phyloP scores from a whole-genome alignment of 768 basidiomycete species.

The Boletellus ananas region DNA sequence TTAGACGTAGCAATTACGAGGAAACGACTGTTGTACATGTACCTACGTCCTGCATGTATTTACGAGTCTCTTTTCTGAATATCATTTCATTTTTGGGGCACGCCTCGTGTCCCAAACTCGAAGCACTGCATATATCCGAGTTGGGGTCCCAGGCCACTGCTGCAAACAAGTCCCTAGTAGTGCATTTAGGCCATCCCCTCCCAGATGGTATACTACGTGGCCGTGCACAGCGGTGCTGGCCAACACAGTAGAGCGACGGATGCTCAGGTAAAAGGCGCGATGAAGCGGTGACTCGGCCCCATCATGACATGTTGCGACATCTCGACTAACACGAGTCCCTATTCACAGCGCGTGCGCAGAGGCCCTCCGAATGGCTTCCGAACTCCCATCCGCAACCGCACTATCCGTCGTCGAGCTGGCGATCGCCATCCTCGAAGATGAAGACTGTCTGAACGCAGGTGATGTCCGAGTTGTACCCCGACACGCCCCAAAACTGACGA shows the following conservation, averaged over 20 bases:
- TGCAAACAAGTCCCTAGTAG: too few species aligned
- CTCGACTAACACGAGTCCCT: not conserved
- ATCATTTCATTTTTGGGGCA: slow-evolving; percentile 13
- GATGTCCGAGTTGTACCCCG: not conserved
- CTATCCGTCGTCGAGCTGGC: slow-evolving; percentile 50
- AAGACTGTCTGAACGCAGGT: slow-evolving; percentile 72
- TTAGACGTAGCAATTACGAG: slow-evolving; percentile 1
- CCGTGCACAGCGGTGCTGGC: slow-evolving; percentile 80
- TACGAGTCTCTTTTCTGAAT: slow-evolving; percentile 16
- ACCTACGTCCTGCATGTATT: slow-evolving; percentile 24
- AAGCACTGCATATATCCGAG: too few species aligned
- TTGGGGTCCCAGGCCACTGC: too few species aligned
- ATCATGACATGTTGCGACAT: not conserved
- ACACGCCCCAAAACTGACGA: not conserved
- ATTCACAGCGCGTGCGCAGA: slow-evolving; percentile 48
- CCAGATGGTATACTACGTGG: slow-evolving; percentile 40
- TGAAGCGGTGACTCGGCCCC: slow-evolving; percentile 48
- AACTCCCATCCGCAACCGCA: slow-evolving; percentile 23
- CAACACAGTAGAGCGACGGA: slow-evolving; percentile 49
- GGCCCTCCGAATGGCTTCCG: slow-evolving; percentile 31
- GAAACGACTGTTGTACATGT: slow-evolving; percentile 8
- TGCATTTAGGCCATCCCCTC: too few species aligned
- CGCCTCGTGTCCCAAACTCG: not conserved
- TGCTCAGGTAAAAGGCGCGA: slow-evolving; percentile 47
- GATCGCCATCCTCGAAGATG: slow-evolving; percentile 60